These are phyloP conservation scores for Ploettnerulaceae sp. DNA, from an alignment of 2,329 filamentous ascomycete species.

Conservation along the genomic window DNA sequence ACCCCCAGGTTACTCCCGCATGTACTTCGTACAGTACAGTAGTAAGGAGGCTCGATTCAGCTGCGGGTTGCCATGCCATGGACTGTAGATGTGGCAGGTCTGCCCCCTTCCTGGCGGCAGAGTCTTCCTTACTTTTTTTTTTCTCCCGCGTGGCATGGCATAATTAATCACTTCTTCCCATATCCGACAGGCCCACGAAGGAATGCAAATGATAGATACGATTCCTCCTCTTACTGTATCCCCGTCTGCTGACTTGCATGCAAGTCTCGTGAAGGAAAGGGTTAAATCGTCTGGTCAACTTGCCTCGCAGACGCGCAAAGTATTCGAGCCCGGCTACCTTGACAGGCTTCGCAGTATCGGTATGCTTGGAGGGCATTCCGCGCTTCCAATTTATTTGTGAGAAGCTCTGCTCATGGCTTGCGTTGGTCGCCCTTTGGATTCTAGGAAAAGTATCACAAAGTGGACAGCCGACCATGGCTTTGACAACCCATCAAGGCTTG, in stretches of 20 bases:
- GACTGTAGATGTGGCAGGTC: not conserved
- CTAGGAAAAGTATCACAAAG: too few relatives aligned
- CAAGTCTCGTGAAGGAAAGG: not conserved
- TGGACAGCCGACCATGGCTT: too few relatives aligned
- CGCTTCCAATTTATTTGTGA: not conserved
- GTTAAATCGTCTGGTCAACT: not conserved
- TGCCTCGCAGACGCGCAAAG: not conserved
- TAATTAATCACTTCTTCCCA: not conserved
- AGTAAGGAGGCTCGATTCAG: constrained; percentile 3
- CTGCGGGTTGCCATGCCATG: not conserved
- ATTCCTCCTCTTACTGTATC: not conserved
- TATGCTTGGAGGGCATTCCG: too few relatives aligned
- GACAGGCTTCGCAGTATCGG: not conserved
- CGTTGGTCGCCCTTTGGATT: too few relatives aligned
- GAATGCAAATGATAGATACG: not conserved
- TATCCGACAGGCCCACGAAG: not conserved
- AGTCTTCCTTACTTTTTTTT: not conserved
- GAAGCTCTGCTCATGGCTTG: too few relatives aligned
- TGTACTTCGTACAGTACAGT: too few relatives aligned
- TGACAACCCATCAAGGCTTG: too few relatives aligned
- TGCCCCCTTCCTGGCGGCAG: not conserved
- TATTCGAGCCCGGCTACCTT: not conserved
- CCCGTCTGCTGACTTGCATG: not conserved
- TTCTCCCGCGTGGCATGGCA: constrained; percentile 1
- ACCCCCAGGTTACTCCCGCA: not conserved